Percentiles rank a stretch among this genome's conserved stretches.
These are phyloP conservation scores for Aspergillus hiratsukae DNA, from an alignment of 2,329 filamentous ascomycete genomes.

Conservation along the genomic window DNA sequence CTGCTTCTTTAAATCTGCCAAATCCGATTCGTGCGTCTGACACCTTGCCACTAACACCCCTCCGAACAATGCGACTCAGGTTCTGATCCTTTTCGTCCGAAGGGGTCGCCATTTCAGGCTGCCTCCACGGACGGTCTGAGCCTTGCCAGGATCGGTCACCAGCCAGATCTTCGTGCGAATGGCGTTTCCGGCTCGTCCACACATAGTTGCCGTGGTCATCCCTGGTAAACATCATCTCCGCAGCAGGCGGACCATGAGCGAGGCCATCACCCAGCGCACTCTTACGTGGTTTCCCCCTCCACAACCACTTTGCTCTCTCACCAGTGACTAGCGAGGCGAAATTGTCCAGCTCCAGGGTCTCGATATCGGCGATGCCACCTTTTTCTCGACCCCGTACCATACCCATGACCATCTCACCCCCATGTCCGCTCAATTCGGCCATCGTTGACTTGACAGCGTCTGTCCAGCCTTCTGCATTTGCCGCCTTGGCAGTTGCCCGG, in stretches of 20 bases:
- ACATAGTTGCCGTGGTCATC: slow-evolving; percentile 44
- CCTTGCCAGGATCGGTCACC: slow-evolving; percentile 26
- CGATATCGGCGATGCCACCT: slow-evolving; percentile 83
- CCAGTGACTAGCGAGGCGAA: slow-evolving; percentile 76
- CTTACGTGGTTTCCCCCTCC: slow-evolving; percentile 83
- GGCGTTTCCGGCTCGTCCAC: slow-evolving; percentile 40
- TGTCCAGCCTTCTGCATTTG: slow-evolving; percentile 82
- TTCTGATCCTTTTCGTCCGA: slow-evolving; percentile 42
- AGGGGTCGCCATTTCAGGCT: slow-evolving; percentile 21
- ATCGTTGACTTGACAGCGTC: slow-evolving; percentile 94
- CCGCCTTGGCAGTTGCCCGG: slow-evolving; percentile 80
- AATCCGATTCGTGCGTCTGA: slow-evolving; percentile 78
- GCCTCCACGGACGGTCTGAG: slow-evolving; percentile 28
- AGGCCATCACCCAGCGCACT: slow-evolving; percentile 33
- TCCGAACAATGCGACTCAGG: slow-evolving; percentile 65
- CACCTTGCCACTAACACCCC: slow-evolving; percentile 72
- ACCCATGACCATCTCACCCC: slow-evolving; percentile 91
- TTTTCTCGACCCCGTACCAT: slow-evolving; percentile 85
- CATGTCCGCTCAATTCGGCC: slow-evolving; percentile 86
- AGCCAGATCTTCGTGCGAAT: slow-evolving; percentile 36
- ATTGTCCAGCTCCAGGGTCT: slow-evolving; percentile 82
- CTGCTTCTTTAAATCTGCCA: slow-evolving; percentile 78
- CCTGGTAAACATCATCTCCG: slow-evolving; percentile 41
- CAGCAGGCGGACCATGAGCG: slow-evolving; percentile 27
- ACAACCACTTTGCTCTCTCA: slow-evolving; percentile 86